phyloP scores from a whole-genome alignment of 768 basidiomycete genomes.

The Russula vinacea region DNA sequence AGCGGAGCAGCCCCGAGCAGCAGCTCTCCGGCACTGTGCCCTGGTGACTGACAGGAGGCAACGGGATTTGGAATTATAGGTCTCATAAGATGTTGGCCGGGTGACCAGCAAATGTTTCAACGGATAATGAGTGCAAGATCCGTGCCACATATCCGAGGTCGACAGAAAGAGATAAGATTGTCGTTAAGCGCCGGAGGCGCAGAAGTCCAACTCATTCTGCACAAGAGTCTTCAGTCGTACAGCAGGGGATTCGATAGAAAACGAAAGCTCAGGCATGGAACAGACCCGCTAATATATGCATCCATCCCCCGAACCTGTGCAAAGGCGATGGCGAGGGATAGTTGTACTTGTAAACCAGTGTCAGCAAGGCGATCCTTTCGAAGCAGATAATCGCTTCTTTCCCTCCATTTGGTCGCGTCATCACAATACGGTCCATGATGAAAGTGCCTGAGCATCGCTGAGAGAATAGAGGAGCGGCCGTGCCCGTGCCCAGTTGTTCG shows the following conservation, averaged over 20 bases:
- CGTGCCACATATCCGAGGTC: background rate
- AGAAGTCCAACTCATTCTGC: background rate
- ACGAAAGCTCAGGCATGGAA: background rate
- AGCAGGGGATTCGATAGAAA: background rate
- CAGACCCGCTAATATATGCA: background rate
- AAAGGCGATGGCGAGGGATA: background rate
- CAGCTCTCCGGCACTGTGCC: background rate
- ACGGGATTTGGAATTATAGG: background rate
- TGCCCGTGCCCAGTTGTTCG: background rate
- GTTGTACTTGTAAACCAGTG: conserved; percentile 4
- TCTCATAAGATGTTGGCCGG: background rate
- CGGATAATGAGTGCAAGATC: background rate
- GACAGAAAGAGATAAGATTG: background rate
- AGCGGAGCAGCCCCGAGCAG: no score
- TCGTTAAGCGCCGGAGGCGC: background rate
- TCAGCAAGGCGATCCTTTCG: background rate
- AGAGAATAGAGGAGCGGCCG: background rate
- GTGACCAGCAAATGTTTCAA: background rate
- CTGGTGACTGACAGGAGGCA: background rate
- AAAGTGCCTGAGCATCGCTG: no score
- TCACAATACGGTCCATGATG: background rate
- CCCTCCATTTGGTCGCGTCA: background rate
- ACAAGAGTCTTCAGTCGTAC: no score
- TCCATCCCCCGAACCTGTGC: background rate
- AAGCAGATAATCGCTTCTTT: background rate